Conservation (phyloP, 73 alveolate genomes). For the Diophrys sp. region DNA sequence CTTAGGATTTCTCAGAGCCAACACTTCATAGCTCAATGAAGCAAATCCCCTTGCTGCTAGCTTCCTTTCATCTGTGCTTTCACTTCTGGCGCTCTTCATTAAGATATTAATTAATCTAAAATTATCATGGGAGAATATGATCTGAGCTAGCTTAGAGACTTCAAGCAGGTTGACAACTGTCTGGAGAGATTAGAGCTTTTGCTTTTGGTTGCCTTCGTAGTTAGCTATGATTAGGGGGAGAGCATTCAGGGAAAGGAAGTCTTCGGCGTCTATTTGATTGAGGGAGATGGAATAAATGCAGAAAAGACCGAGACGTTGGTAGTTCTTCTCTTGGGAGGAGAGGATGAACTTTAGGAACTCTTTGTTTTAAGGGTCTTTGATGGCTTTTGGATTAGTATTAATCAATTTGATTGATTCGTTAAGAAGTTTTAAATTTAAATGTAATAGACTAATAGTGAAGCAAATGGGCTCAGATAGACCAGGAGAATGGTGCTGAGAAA, state of each 20-base stretch:
- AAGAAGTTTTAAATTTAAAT: too few relatives aligned
- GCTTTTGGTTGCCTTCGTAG: constrained; percentile 18
- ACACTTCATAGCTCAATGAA: constrained; percentile 16
- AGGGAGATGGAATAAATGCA: constrained; percentile 41
- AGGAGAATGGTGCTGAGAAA: not conserved
- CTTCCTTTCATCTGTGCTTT: constrained; percentile 39
- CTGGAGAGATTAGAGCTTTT: constrained; percentile 15
- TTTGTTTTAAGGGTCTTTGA: not conserved
- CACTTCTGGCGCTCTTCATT: constrained; percentile 9
- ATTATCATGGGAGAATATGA: constrained; percentile 1
- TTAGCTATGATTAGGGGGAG: constrained; percentile 6
- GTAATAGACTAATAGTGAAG: too few relatives aligned
- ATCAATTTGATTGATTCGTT: too few relatives aligned
- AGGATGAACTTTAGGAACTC: constrained; percentile 11
- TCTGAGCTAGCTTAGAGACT: constrained; percentile 18
- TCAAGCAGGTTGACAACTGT: constrained; percentile 25
- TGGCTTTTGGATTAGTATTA: constrained; percentile 12
- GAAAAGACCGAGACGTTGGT: constrained; percentile 39
- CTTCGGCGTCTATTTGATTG: not conserved
- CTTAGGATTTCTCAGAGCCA: constrained; percentile 31
- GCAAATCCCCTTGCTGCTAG: constrained; percentile 54
- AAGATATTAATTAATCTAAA: constrained; percentile 14
- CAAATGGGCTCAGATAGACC: not conserved
- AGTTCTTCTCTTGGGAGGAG: constrained; percentile 1
- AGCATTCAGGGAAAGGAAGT: constrained; percentile 12